Evolutionary conservation across 352 stramenopile species (phyloP), one percentile per base, ranked within the genome.

Genomic region (Pythium volutum): DNA sequence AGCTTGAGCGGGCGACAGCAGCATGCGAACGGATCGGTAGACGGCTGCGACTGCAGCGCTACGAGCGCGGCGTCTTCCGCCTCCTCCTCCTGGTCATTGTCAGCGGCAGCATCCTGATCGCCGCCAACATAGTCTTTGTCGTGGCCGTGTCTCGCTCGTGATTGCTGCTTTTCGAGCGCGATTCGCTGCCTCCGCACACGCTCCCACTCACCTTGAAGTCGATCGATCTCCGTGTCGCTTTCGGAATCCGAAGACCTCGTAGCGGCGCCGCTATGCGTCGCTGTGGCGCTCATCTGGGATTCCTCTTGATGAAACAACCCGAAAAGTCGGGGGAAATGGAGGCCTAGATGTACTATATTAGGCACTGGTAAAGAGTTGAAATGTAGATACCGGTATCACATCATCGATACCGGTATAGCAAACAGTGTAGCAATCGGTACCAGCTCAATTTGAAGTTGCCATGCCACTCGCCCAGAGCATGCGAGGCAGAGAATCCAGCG

Each of bases 1-100:
- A 87, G 77, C 34, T 81, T 77, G 64, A 79, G 82, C 39, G 55
- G 55, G 22, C 70, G 78, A n/a, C 80, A 89, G 18, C 87, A 62
- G 59, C 70, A 87, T 5, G 77, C 66, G 47, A 78, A 73, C 18
- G 77, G 77, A 53, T 89, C 80, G n/a, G 69, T 83, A 29, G 61
- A 77, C 11, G 52, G 49, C 26, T 34, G 27, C 25, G 60, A 12
- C 33, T 50, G 29, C 16, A 60, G 15, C 3, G 39, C 41, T 29
- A 57, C 34, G 16, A 61, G 50, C 34, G 16, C 11, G 5, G 47
- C 20, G 31, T 59, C 27, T n/a, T 57, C 34, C 2, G 36, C 26
- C 1, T 60, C 42, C 14, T 42, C 25, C 10, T 26, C 20, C 12
- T n/a, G n/a, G 9, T 3, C 41, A 47, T 47, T 25, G 41, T 31